A percentile compares a stretch with the other conserved stretches of the same genome.
phyloP scores from a whole-genome alignment of 2,329 filamentous ascomycete species.

The Pyricularia grisea region DNA sequence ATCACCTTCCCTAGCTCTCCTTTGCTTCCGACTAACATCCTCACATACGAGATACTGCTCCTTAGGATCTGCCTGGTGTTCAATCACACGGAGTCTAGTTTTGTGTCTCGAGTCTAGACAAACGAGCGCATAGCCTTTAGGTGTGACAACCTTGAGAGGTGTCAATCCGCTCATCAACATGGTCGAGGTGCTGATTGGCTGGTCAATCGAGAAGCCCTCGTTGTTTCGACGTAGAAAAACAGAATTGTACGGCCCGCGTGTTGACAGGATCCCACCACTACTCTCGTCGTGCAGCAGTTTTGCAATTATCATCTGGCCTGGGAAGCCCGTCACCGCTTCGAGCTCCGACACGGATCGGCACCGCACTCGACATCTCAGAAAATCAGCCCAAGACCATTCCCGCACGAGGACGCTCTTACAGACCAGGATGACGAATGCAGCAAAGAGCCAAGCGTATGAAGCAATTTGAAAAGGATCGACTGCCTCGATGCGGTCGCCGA shows the following conservation, averaged over 20 bases:
- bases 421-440: slow-evolving; percentile 17
- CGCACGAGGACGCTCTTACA: slow-evolving; percentile 15
- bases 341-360: slow-evolving; percentile 18
- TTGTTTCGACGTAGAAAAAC: slow-evolving; percentile 9
- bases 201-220: slow-evolving; percentile 16
- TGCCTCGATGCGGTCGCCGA: slow-evolving; percentile 15
- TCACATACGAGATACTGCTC: neutral
- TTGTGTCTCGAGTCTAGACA: neutral
- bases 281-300: slow-evolving; percentile 16
- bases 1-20: neutral
- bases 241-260: slow-evolving; percentile 15
- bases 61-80: neutral
- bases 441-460: slow-evolving; percentile 16
- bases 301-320: slow-evolving; percentile 16
- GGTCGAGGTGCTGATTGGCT: slow-evolving; percentile 7
- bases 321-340: slow-evolving; percentile 11
- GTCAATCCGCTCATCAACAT: slow-evolving; percentile 1
- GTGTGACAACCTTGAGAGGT: neutral
- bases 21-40: neutral
- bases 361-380: slow-evolving; percentile 15
- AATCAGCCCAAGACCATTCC: slow-evolving; percentile 20
- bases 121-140: neutral
- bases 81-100: neutral
- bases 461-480: slow-evolving; percentile 23
- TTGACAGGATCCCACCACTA: slow-evolving; percentile 9